A percentile compares a stretch with the other conserved stretches of the same genome.
Evolutionary conservation across 305 asterid genomes (phyloP).

Genomic region (Fraxinus dipetala): DNA sequence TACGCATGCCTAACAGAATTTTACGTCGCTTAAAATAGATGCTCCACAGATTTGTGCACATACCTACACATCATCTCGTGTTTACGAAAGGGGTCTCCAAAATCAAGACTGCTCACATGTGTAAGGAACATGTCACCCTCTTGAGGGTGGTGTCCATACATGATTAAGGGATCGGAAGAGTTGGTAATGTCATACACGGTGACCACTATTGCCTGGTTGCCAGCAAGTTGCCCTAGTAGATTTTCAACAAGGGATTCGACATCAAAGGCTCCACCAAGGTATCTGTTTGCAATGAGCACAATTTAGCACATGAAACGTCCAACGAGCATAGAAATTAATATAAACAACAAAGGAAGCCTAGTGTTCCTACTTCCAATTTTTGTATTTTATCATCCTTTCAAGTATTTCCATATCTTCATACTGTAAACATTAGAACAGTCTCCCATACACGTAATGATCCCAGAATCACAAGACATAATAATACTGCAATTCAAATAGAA

Average conservation of each 20-base stretch:
- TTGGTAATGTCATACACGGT: slow-evolving; percentile 80
- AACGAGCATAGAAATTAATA: background rate
- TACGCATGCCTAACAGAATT: background rate
- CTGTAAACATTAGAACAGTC: background rate
- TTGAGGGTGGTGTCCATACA: slow-evolving; percentile 66
- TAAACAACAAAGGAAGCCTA: background rate
- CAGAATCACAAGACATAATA: background rate
- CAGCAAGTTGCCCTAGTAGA: slow-evolving; percentile 88
- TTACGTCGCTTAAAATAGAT: background rate
- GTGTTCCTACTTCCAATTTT: background rate
- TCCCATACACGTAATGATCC: background rate
- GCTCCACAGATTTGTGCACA: slow-evolving; percentile 21
- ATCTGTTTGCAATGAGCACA: slow-evolving; percentile 38
- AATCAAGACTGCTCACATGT: slow-evolving; percentile 73
- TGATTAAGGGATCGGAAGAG: slow-evolving; percentile 66
- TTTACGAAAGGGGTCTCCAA: slow-evolving; percentile 85
- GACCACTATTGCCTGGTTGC: slow-evolving; percentile 70
- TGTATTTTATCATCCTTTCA: background rate
- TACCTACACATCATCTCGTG: slow-evolving; percentile 94
- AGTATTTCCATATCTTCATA: background rate
- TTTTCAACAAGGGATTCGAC: slow-evolving; percentile 90
- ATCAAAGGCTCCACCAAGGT: slow-evolving; percentile 93
- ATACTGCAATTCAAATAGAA: background rate
- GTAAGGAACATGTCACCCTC: slow-evolving; percentile 59
- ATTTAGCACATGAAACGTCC: background rate